Percentiles rank a stretch among this genome's conserved stretches.
Conservation (phyloP, 257 asterid species). For the Plectranthus barbatus region DNA sequence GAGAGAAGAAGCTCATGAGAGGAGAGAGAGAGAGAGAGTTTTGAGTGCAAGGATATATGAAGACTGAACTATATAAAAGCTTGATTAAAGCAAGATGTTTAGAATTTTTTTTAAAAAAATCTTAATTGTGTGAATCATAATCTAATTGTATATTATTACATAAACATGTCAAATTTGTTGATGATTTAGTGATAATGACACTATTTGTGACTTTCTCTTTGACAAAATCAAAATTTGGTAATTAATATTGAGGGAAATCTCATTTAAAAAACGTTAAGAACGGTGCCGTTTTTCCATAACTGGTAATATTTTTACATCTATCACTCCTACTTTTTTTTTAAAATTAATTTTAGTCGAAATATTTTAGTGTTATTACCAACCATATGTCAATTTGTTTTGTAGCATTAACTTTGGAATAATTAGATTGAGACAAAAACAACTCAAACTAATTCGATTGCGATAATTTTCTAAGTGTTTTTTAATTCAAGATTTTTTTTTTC, state of each 20-base stretch:
- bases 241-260: not conserved
- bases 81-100: not conserved
- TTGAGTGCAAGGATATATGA: not conserved
- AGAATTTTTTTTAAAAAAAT: not conserved
- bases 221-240: not conserved
- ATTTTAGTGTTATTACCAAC: not conserved
- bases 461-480: no score
- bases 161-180: not conserved
- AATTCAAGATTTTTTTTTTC: no score
- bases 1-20: not conserved
- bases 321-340: no score
- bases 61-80: not conserved
- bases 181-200: conserved; percentile 16
- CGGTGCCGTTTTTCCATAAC: no score
- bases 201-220: not conserved
- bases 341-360: no score
- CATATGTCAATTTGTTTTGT: not conserved
- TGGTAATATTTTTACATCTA: no score
- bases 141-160: not conserved
- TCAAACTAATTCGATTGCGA: no score
- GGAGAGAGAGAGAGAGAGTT: not conserved
- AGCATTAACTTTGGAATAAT: no score
- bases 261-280: not conserved
- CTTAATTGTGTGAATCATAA: not conserved
- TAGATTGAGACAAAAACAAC: no score